Evolutionary conservation across 768 basidiomycete genomes (phyloP).

Genomic region (Mycena floridula): DNA sequence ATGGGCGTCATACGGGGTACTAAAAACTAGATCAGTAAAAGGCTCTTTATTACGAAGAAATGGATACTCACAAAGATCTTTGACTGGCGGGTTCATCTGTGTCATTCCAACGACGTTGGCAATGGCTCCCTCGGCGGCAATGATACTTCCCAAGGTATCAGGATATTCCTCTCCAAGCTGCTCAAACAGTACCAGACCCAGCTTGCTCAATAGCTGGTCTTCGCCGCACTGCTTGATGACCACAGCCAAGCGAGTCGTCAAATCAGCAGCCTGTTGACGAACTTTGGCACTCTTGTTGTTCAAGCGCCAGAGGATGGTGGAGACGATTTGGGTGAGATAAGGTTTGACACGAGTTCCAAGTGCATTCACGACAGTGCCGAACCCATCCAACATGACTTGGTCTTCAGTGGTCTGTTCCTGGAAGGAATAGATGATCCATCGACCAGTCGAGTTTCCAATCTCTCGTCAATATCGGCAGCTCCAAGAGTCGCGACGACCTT

Average conservation of each 20-base stretch:
- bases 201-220: constrained; percentile 90
- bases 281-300: constrained; percentile 99
- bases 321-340: constrained; percentile 97
- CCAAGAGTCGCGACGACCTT: constrained; percentile 91
- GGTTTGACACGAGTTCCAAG: constrained; percentile 96
- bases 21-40: constrained; percentile 24
- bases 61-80: constrained; percentile 83
- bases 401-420: constrained; percentile 99
- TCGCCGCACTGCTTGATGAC: constrained; percentile 99
- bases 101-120: constrained; percentile 99
- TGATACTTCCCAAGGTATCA: constrained; percentile 98
- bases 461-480: constrained; percentile 96
- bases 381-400: constrained; percentile 98
- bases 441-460: constrained; percentile 88
- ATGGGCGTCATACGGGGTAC: constrained; percentile 99
- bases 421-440: constrained; percentile 99
- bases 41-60: neutral
- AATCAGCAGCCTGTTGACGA: constrained; percentile 97
- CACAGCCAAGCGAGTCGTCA: constrained; percentile 91
- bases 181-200: constrained; percentile 95
- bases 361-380: constrained; percentile 95
- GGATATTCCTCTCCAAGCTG: constrained; percentile 99
- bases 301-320: constrained; percentile 96
- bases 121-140: constrained; percentile 96
- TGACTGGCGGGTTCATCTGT: constrained; percentile 99